phyloP scores from a whole-genome alignment of 768 basidiomycete species.

The Nidularia pulvinata region DNA sequence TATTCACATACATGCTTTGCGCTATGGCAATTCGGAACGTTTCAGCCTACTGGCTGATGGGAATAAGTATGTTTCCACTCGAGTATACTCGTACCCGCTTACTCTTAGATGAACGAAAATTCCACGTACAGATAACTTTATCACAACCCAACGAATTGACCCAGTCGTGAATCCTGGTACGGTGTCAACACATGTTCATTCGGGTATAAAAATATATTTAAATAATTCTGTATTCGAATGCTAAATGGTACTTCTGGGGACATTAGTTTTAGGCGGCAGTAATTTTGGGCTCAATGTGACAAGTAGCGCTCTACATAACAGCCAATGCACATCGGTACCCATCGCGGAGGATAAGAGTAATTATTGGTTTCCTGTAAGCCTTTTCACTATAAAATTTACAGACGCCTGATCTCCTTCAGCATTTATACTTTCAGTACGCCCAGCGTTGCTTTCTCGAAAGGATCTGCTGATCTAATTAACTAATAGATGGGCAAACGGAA shows the following conservation, averaged over 20 bases:
- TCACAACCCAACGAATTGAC: conserved; percentile 49
- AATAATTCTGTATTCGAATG: not conserved
- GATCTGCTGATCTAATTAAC: too few species aligned
- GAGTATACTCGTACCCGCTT: not conserved
- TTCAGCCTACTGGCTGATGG: conserved; percentile 44
- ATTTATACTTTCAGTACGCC: conserved; percentile 47
- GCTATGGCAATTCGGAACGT: too few species aligned
- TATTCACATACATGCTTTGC: too few species aligned
- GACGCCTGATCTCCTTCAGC: conserved; percentile 17
- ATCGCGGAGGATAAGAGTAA: conserved; percentile 53
- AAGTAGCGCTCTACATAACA: conserved; percentile 39
- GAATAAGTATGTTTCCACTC: conserved; percentile 23
- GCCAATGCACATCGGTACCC: conserved; percentile 52
- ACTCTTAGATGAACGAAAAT: not conserved
- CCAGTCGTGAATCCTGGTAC: conserved; percentile 46
- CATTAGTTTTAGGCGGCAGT: conserved; percentile 48
- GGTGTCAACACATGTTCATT: conserved; percentile 46
- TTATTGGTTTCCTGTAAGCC: conserved; percentile 51
- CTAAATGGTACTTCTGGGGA: not conserved
- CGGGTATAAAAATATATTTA: conserved; percentile 22
- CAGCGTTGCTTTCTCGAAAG: too few species aligned
- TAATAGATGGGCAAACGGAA: conserved; percentile 32
- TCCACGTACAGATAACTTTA: conserved; percentile 28
- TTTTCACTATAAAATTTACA: not conserved
- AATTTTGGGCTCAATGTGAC: conserved; percentile 42